Evolutionary conservation across 1,284 basidiomycete genomes (phyloP).

Genomic region (Puccinia coronata): DNA sequence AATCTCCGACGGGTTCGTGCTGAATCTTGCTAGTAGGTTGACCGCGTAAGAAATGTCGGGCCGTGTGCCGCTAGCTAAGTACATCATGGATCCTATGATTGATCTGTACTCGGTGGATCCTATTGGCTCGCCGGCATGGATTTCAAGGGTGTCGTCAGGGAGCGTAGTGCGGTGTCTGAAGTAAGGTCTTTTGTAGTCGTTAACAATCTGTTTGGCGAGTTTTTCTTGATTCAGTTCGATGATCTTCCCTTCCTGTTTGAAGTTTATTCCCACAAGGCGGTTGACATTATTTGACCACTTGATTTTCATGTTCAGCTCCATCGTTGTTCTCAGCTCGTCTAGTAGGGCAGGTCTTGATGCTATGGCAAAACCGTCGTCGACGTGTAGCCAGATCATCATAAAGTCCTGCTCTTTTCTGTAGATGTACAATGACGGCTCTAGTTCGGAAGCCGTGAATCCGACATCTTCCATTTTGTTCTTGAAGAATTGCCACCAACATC

Average conservation of each 20-base stretch:
- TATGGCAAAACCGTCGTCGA: slow-evolving; percentile 1
- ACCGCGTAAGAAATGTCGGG: too few species aligned
- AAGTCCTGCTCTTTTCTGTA: too few species aligned
- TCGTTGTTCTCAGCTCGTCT: neutral
- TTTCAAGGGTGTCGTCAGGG: too few species aligned
- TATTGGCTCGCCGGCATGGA: neutral
- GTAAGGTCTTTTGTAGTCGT: neutral
- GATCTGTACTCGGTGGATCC: neutral
- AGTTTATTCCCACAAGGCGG: neutral
- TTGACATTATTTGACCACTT: neutral
- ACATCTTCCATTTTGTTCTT: neutral
- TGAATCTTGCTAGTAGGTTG: slow-evolving; percentile 9
- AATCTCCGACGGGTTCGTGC: neutral
- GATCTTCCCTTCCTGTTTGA: neutral
- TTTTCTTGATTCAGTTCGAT: neutral
- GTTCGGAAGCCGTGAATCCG: neutral
- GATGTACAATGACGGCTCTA: neutral
- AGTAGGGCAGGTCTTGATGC: neutral
- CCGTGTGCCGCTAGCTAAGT: neutral
- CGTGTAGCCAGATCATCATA: slow-evolving; percentile 7
- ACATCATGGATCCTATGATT: neutral
- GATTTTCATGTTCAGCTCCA: neutral
- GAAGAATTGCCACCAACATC: too few species aligned
- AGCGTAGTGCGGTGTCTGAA: too few species aligned
- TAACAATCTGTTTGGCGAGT: neutral